Conservation (phyloP, 306 rosid genomes). For the Potentilla sterilis region DNA sequence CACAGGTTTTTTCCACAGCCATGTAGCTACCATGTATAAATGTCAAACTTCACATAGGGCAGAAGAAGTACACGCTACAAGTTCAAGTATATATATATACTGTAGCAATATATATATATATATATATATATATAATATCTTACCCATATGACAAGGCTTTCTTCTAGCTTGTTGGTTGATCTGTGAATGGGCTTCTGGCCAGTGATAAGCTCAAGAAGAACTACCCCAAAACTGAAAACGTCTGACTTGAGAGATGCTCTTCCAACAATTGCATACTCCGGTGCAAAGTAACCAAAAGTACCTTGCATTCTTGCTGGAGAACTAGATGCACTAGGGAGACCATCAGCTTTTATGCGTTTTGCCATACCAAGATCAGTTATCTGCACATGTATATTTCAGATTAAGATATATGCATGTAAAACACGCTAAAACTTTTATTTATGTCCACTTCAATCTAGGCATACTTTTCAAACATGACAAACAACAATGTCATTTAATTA, state of each 20-base stretch:
- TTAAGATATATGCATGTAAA: background rate
- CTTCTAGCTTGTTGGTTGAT: constrained; percentile 65
- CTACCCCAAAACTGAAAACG: constrained; percentile 95
- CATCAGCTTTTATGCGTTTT: constrained; percentile 65
- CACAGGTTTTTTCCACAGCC: background rate
- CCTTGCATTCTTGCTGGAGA: constrained; percentile 96
- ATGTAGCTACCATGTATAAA: background rate
- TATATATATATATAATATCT: background rate
- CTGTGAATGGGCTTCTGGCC: constrained; percentile 84
- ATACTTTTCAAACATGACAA: background rate
- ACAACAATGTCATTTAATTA: constrained; percentile 8
- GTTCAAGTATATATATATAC: background rate
- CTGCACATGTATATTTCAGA: constrained; percentile 38
- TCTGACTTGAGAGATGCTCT: constrained; percentile 88
- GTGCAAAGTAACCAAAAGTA: constrained; percentile 99
- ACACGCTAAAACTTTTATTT: background rate
- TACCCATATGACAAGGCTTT: constrained; percentile 99
- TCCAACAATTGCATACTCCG: constrained; percentile 91
- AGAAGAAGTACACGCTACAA: background rate
- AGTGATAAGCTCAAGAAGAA: constrained; percentile 92
- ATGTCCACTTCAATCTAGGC: background rate
- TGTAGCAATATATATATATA: background rate
- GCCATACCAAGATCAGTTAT: constrained; percentile 99
- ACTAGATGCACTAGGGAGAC: constrained; percentile 64
- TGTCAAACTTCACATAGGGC: background rate